These are phyloP conservation scores for Geranium incanum DNA, from an alignment of 441 rosid species.

Conservation along the genomic window DNA sequence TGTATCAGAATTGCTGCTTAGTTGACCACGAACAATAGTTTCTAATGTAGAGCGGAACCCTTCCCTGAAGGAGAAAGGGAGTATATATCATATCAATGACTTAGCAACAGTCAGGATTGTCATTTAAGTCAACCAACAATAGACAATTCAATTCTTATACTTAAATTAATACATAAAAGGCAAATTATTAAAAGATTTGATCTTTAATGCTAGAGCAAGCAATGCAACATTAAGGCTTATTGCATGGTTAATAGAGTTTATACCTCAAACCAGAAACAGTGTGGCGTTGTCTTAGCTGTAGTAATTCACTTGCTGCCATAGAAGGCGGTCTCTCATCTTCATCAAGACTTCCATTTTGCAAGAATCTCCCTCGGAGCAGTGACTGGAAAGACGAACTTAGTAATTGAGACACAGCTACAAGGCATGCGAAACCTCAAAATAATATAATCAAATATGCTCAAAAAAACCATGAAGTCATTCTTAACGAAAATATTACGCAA, in stretches of 20 bases:
- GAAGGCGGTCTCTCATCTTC: slow-evolving; percentile 80
- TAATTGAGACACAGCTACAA: slow-evolving; percentile 15
- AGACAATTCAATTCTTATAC: background rate
- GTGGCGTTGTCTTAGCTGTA: slow-evolving; percentile 78
- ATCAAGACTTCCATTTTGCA: slow-evolving; percentile 69
- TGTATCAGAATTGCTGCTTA: slow-evolving; percentile 43
- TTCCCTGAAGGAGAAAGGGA: slow-evolving; percentile 46
- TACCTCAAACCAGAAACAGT: slow-evolving; percentile 95
- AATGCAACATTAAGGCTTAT: slow-evolving; percentile 4
- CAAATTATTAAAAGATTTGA: background rate
- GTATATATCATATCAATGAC: background rate
- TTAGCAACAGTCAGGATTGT: background rate
- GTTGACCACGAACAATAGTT: slow-evolving; percentile 60
- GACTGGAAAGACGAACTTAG: slow-evolving; percentile 46
- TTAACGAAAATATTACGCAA: background rate
- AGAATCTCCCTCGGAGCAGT: slow-evolving; percentile 87
- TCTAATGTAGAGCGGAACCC: slow-evolving; percentile 81
- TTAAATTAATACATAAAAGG: background rate
- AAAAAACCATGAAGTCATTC: background rate
- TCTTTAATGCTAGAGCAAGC: background rate
- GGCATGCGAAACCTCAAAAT: background rate
- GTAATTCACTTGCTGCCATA: slow-evolving; percentile 71
- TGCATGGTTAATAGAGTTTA: slow-evolving; percentile 4
- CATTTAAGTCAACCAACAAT: background rate
- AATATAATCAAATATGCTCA: slow-evolving; percentile 1